These are phyloP conservation scores for Miscanthus sacchariflorus DNA, from an alignment of 202 grass and related monocot species.

Conservation along the genomic window DNA sequence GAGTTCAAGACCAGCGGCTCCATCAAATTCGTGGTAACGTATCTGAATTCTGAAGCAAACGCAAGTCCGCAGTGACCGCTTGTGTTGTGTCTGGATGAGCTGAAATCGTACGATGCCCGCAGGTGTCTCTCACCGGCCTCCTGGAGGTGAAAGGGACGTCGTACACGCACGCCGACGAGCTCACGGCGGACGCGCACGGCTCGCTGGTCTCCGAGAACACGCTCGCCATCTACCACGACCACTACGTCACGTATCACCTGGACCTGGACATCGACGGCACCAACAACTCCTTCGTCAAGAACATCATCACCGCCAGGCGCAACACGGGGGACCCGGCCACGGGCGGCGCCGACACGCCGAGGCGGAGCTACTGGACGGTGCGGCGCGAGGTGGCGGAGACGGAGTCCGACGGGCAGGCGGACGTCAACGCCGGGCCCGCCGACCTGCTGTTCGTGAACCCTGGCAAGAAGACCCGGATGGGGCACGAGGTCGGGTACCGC, in stretches of 20 bases:
- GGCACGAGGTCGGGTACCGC: conserved; percentile 76
- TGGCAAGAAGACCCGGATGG: conserved; percentile 62
- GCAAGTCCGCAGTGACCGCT: not conserved
- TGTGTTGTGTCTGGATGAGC: not conserved
- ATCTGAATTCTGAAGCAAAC: not conserved
- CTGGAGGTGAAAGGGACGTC: conserved; percentile 65
- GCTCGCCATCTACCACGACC: conserved; percentile 86
- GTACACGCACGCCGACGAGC: conserved; percentile 64
- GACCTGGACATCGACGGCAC: conserved; percentile 82
- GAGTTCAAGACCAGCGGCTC: conserved; percentile 86
- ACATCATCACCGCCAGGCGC: conserved; percentile 34
- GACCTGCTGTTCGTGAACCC: conserved; percentile 79
- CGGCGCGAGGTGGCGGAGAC: conserved; percentile 66
- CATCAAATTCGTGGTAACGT: conserved; percentile 67
- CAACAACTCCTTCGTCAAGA: conserved; percentile 81
- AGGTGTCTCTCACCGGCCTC: conserved; percentile 72
- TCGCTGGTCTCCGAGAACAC: conserved; percentile 72
- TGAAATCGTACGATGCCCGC: not conserved
- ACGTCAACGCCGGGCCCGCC: conserved; percentile 42
- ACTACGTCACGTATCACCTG: conserved; percentile 75
- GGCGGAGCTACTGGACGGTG: conserved; percentile 88
- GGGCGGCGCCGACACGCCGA: conserved; percentile 40
- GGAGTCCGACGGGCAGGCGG: conserved; percentile 60
- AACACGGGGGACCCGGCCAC: conserved; percentile 39
- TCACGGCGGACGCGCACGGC: conserved; percentile 62